These are phyloP conservation scores for Nepenthes alata DNA, from an alignment of 179 eudicot genomes.

Conservation along the genomic window DNA sequence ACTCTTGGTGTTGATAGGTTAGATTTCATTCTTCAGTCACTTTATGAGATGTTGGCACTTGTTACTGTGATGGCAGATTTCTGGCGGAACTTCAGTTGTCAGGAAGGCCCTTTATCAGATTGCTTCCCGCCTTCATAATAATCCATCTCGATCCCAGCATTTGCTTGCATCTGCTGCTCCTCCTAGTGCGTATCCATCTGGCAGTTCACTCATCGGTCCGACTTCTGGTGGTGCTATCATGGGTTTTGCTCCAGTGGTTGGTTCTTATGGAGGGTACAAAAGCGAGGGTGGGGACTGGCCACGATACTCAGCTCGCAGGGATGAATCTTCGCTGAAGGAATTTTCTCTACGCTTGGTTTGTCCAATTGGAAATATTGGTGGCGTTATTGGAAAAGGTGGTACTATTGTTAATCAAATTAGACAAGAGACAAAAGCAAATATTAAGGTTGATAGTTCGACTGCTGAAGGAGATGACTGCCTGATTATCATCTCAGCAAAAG, in stretches of 20 bases:
- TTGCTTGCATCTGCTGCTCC: slow-evolving; percentile 68
- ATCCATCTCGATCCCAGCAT: slow-evolving; percentile 92
- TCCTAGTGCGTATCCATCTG: slow-evolving; percentile 35
- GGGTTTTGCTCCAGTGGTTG: slow-evolving; percentile 62
- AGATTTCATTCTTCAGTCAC: neutral
- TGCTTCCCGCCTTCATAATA: slow-evolving; percentile 79
- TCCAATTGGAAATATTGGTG: slow-evolving; percentile 79
- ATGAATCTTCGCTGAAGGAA: slow-evolving; percentile 56
- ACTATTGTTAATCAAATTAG: slow-evolving; percentile 80
- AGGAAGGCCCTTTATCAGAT: slow-evolving; percentile 74
- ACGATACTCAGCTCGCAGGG: slow-evolving; percentile 47
- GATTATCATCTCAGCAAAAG: slow-evolving; percentile 65
- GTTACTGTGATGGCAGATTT: slow-evolving; percentile 31
- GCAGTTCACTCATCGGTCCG: slow-evolving; percentile 59
- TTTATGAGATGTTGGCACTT: neutral
- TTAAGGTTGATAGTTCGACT: slow-evolving; percentile 84
- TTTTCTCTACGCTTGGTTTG: slow-evolving; percentile 78
- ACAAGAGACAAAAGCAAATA: slow-evolving; percentile 75
- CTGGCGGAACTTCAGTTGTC: slow-evolving; percentile 71
- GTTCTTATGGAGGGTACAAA: slow-evolving; percentile 72
- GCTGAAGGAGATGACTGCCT: slow-evolving; percentile 82
- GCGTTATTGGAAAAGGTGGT: slow-evolving; percentile 95
- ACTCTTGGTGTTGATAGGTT: too few species aligned
- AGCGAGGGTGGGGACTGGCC: slow-evolving; percentile 67
- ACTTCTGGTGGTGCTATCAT: slow-evolving; percentile 53